Percentiles rank a stretch among this genome's conserved stretches.
Evolutionary conservation across 2,329 filamentous ascomycete species (phyloP).

Genomic region (Calonectria honghensis): DNA sequence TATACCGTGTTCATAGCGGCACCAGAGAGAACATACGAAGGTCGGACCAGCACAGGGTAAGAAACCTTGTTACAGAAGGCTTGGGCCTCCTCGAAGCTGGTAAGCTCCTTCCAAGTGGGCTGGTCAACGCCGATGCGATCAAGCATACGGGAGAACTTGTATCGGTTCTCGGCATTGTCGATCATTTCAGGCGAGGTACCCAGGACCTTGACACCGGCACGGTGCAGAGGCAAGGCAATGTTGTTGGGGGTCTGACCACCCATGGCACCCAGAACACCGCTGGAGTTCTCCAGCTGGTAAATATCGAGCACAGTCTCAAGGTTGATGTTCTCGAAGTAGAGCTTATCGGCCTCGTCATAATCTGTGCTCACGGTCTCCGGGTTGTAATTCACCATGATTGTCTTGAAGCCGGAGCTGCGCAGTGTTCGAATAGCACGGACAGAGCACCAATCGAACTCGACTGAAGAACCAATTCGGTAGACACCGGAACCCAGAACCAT

Average conservation of each 20-base stretch:
- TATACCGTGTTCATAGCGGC: slow-evolving; percentile 99
- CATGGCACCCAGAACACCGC: slow-evolving; percentile 94
- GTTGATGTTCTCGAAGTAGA: slow-evolving; percentile 98
- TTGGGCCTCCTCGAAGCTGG: slow-evolving; percentile 92
- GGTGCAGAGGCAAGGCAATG: slow-evolving; percentile 91
- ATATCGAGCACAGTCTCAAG: slow-evolving; percentile 94
- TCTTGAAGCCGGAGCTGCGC: slow-evolving; percentile 89
- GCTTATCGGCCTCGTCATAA: slow-evolving; percentile 93
- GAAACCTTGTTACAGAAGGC: slow-evolving; percentile 91
- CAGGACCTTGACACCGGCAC: slow-evolving; percentile 92
- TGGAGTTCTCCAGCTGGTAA: slow-evolving; percentile 89
- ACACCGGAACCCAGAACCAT: slow-evolving; percentile 98
- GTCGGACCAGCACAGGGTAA: slow-evolving; percentile 95
- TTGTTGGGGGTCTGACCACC: slow-evolving; percentile 99
- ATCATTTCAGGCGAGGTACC: slow-evolving; percentile 99
- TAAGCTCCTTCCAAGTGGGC: slow-evolving; percentile 98
- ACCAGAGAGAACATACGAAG: slow-evolving; percentile 96
- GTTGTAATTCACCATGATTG: slow-evolving; percentile 97
- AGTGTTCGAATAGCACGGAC: slow-evolving; percentile 95
- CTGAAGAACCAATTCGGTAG: slow-evolving; percentile 97
- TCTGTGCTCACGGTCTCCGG: slow-evolving; percentile 93
- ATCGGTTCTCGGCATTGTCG: slow-evolving; percentile 96
- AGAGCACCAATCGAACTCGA: slow-evolving; percentile 99
- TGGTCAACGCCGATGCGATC: slow-evolving; percentile 97
- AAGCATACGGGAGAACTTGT: slow-evolving; percentile 99